Evolutionary conservation across 225 moss, liverwort and hornwort genomes (phyloP).

Genomic region (Polytrichum commune): DNA sequence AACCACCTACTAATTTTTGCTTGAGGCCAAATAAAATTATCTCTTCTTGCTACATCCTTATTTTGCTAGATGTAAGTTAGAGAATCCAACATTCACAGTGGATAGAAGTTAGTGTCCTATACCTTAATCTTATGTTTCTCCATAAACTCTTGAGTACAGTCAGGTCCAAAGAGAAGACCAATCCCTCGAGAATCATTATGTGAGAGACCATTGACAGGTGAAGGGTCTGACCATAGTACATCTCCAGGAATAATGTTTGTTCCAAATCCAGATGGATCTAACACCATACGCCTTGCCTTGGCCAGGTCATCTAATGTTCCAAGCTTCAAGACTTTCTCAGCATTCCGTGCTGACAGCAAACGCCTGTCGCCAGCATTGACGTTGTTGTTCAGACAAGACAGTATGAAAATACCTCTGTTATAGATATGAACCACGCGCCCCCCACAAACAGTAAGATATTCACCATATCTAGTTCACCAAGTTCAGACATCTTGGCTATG

Average conservation of each 20-base stretch:
- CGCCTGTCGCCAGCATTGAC: conserved; percentile 76
- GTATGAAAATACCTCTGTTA: conserved; percentile 70
- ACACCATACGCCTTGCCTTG: conserved; percentile 70
- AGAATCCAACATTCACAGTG: too few species aligned
- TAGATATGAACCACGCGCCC: conserved; percentile 35
- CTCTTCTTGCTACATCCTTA: too few species aligned
- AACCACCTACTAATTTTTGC: too few species aligned
- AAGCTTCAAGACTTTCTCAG: conserved; percentile 56
- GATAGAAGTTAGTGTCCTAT: too few species aligned
- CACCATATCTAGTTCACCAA: conserved; percentile 31
- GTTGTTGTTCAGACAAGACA: conserved; percentile 79
- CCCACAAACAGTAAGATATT: conserved; percentile 49
- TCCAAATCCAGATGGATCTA: conserved; percentile 82
- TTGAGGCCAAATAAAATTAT: too few species aligned
- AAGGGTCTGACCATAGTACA: conserved; percentile 96
- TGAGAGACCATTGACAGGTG: conserved; percentile 66
- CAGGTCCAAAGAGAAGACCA: conserved; percentile 92
- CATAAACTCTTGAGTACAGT: conserved; percentile 99
- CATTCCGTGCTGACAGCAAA: conserved; percentile 49
- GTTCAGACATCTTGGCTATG: background rate
- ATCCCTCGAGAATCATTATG: conserved; percentile 86
- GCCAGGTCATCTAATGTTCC: conserved; percentile 76
- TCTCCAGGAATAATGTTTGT: conserved; percentile 82
- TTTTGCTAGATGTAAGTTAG: too few species aligned
- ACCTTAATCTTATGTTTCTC: conserved; percentile 98